Conservation (phyloP, 2,329 filamentous ascomycete species). For the Trichoderma sp. region DNA sequence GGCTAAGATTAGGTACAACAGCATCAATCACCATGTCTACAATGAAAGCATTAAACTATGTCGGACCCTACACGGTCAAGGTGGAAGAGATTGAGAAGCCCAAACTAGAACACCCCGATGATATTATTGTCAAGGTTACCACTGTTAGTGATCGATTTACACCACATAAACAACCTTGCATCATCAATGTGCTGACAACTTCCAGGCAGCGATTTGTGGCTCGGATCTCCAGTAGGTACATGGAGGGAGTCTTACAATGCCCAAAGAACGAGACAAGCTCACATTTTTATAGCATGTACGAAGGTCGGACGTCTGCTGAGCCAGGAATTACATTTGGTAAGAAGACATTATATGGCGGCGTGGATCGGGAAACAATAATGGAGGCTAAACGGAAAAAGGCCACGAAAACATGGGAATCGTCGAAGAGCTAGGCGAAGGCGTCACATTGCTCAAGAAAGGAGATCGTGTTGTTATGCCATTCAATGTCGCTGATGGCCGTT, state of each 20-base stretch:
- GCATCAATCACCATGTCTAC: neutral
- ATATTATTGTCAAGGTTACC: neutral
- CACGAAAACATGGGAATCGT: neutral
- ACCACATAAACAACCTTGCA: neutral
- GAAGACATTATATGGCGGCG: neutral
- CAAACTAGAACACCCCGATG: neutral
- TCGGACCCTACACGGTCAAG: neutral
- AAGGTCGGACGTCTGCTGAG: neutral
- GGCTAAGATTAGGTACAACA: neutral
- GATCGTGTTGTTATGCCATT: neutral
- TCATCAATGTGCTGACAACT: neutral
- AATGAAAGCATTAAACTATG: neutral
- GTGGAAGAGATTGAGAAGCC: neutral
- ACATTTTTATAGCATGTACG: neutral
- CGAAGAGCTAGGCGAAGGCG: neutral
- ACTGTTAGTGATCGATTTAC: neutral
- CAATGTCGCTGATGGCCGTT: neutral
- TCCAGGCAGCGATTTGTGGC: neutral
- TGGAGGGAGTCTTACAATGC: neutral
- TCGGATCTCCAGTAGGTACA: neutral
- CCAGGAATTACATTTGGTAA: neutral
- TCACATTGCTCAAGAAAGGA: neutral
- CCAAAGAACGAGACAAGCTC: neutral
- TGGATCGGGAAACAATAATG: neutral
- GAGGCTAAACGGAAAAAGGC: neutral